phyloP scores from a whole-genome alignment of 805 yeast genomes.

The Yarrowia sp. region DNA sequence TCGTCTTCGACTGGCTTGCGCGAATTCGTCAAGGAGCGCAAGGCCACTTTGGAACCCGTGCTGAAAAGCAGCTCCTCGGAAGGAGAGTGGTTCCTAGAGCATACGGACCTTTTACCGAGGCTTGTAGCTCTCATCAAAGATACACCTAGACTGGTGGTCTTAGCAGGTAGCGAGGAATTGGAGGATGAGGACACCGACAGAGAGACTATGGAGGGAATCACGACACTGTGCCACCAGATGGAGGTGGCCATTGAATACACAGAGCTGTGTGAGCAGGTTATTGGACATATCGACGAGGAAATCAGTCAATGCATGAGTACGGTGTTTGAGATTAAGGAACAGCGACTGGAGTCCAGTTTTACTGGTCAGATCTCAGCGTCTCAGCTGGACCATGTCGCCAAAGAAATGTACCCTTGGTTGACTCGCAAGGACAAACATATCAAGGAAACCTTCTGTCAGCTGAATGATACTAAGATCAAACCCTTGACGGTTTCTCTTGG shows the following conservation, averaged over 20 bases:
- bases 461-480: conserved; percentile 28
- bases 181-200: neutral
- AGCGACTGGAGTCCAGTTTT: conserved; percentile 7
- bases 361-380: neutral
- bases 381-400: conserved; percentile 19
- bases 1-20: neutral
- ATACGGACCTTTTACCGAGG: conserved; percentile 6
- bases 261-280: conserved; percentile 34
- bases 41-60: neutral
- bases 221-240: conserved; percentile 30
- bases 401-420: conserved; percentile 31
- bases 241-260: conserved; percentile 36
- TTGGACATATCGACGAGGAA: conserved; percentile 34
- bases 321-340: conserved; percentile 33
- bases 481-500: conserved; percentile 33
- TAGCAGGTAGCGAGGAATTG: neutral
- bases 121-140: conserved; percentile 6
- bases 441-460: conserved; percentile 30
- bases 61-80: neutral
- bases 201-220: conserved; percentile 28
- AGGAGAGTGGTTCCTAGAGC: conserved; percentile 21
- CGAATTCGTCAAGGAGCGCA: neutral
- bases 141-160: conserved; percentile 31
- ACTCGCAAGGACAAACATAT: conserved; percentile 29
- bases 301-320: conserved; percentile 30